phyloP scores from a whole-genome alignment of 208 protist genomes.

The Trypanosoma platydactyli region DNA sequence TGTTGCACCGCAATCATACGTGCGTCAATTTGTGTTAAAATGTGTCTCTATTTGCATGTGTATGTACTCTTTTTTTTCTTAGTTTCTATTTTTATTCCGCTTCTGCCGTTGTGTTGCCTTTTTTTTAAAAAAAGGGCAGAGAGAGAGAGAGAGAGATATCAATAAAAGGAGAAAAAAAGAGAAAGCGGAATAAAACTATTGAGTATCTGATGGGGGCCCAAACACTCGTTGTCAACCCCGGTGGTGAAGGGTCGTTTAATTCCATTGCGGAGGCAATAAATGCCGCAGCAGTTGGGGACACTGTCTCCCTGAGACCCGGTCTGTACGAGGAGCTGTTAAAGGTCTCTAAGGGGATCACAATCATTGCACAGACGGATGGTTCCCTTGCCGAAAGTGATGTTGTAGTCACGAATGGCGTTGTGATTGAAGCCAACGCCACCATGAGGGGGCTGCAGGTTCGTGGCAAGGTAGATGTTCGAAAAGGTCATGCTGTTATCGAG shows the following conservation, averaged over 20 bases:
- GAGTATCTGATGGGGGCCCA: slow-evolving; percentile 20
- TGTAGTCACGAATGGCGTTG: slow-evolving; percentile 51
- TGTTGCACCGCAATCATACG: neutral
- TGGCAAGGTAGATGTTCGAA: slow-evolving; percentile 71
- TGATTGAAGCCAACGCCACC: slow-evolving; percentile 50
- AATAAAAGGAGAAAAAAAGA: neutral
- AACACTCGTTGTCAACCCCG: slow-evolving; percentile 31
- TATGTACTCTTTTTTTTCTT: slow-evolving; percentile 10
- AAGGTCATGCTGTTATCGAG: slow-evolving; percentile 66
- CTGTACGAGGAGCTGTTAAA: slow-evolving; percentile 77
- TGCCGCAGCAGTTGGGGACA: slow-evolving; percentile 50
- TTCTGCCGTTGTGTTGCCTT: slow-evolving; percentile 14
- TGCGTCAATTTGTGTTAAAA: slow-evolving; percentile 6
- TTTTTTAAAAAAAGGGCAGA: slow-evolving; percentile 13
- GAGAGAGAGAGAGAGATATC: neutral
- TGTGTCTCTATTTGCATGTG: slow-evolving; percentile 21
- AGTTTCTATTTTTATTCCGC: neutral
- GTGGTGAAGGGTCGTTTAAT: slow-evolving; percentile 47
- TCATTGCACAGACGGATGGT: slow-evolving; percentile 27
- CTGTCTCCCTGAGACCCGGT: slow-evolving; percentile 56
- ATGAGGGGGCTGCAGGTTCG: slow-evolving; percentile 54
- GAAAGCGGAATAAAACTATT: neutral
- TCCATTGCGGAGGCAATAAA: slow-evolving; percentile 66
- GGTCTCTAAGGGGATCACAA: slow-evolving; percentile 50
- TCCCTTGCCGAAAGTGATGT: slow-evolving; percentile 47